A percentile compares a stretch with the other conserved stretches of the same genome.
phyloP scores from a whole-genome alignment of 2,329 filamentous ascomycete genomes.

The Cordyceps cateniannulata region DNA sequence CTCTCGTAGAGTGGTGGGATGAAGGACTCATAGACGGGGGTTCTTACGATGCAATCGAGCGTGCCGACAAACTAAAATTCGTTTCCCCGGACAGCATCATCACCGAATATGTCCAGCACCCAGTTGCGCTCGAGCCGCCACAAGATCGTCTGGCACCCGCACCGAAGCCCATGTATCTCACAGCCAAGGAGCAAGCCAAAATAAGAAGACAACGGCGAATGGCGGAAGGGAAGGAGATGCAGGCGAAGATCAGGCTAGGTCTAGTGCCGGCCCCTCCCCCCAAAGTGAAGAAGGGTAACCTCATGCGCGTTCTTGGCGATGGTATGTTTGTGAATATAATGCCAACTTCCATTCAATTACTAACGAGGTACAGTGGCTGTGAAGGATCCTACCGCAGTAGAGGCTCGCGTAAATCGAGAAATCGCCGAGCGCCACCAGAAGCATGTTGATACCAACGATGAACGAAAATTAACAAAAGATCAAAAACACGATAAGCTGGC shows the following conservation, averaged over 20 bases:
- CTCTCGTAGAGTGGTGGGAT: slow-evolving; percentile 96
- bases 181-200: slow-evolving; percentile 84
- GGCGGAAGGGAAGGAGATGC: slow-evolving; percentile 90
- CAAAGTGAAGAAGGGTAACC: slow-evolving; percentile 94
- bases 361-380: slow-evolving; percentile 48
- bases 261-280: slow-evolving; percentile 84
- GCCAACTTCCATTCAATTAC: neutral
- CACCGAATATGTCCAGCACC: slow-evolving; percentile 87
- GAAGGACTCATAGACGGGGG: slow-evolving; percentile 73
- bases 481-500: slow-evolving; percentile 78
- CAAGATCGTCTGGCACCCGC: slow-evolving; percentile 76
- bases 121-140: slow-evolving; percentile 81
- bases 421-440: slow-evolving; percentile 78
- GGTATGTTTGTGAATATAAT: slow-evolving; percentile 36
- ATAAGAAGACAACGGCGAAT: slow-evolving; percentile 82
- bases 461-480: slow-evolving; percentile 83
- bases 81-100: slow-evolving; percentile 76
- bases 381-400: slow-evolving; percentile 94
- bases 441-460: slow-evolving; percentile 74
- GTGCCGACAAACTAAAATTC: slow-evolving; percentile 63
- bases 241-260: slow-evolving; percentile 90
- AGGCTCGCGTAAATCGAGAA: slow-evolving; percentile 86
- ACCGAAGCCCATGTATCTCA: slow-evolving; percentile 88
- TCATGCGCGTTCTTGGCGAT: slow-evolving; percentile 94
- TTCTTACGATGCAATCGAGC: slow-evolving; percentile 65